Base-by-base conservation (phyloP, 108 stramenopile species). In the Nitzschia sp. region DNA sequence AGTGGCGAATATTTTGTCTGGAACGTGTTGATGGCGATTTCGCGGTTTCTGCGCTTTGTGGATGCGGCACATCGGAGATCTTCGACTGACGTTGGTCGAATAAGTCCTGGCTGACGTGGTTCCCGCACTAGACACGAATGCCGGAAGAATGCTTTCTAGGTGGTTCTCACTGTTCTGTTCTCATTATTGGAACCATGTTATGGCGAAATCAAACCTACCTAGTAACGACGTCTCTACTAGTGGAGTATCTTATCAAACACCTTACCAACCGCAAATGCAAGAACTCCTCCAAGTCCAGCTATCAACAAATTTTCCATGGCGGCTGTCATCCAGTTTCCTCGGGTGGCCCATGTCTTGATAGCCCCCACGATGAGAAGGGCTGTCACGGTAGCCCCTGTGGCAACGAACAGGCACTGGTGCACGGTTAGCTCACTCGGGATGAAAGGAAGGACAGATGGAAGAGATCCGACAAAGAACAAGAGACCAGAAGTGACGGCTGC, bases 341-440 rank as follows among this genome's bases (percentile, higher is more conserved):
- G 51, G 3, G 86, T 87, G 0, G 89, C 89, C 86, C 84, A 87
- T 37, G 84, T 83, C 57, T 91, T 91, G 44, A 91, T 51, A 37
- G 67, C 79, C 15, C 89, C 89, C 0, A 91, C 89, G 53, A 86
- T 50, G 10, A 84, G 53, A 21, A 91, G 71, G 25, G 74, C 69
- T 19, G 70, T 26, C 8, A 57, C 60, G 41, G 81, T 79, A 17
- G 73, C 77, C 10, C 75, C 53, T 7, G 79, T 81, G 41, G 89
- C 65, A 24, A 54, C 60, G 19, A 86, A 67, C 37, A 91, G 57
- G 3, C 85, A 83, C 34, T 43, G 51, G 0, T 15, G 9, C 10
- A 52, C 57, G 15, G 59, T 34, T 22, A 80, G 73, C 58, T 82
- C 70, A 15, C 22, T 44, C 8, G 57, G 41, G 26, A 70, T 72